phyloP scores from a whole-genome alignment of 2,329 filamentous ascomycete species.

The Thielaviopsis euricoi region DNA sequence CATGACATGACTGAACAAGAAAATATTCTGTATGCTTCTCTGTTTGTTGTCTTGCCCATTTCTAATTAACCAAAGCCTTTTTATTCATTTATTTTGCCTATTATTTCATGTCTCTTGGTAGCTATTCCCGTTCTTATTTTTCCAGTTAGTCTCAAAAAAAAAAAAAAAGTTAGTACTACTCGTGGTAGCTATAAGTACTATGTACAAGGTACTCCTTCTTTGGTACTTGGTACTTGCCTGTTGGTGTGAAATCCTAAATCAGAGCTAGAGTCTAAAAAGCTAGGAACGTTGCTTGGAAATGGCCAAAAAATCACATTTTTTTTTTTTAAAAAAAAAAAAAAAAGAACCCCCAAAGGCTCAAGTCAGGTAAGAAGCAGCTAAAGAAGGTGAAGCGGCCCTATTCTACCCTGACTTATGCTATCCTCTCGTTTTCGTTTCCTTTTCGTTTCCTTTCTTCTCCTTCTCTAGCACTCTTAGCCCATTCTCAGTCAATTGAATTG shows the following conservation, averaged over 20 bases:
- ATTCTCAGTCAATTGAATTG: neutral
- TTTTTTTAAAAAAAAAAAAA: no score
- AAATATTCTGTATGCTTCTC: neutral
- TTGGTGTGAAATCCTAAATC: neutral
- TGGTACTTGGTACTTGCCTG: neutral
- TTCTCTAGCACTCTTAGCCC: neutral
- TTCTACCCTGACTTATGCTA: neutral
- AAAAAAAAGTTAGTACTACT: no score
- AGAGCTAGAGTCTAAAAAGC: no score
- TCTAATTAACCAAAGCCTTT: neutral
- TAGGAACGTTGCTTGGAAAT: no score
- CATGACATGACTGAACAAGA: neutral
- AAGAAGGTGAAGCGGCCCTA: neutral
- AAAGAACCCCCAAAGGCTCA: no score
- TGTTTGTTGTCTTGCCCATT: neutral
- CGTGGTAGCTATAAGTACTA: neutral
- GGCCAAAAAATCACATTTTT: no score
- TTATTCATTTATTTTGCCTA: neutral
- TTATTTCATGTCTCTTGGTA: neutral
- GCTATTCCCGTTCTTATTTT: neutral
- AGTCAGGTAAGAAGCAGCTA: neutral
- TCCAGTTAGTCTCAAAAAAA: neutral
- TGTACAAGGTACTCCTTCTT: neutral
- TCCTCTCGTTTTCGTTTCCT: neutral
- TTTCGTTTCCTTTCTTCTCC: constrained; percentile 1